Conservation (phyloP, 805 yeast genomes). For the Saturnispora dispora region DNA sequence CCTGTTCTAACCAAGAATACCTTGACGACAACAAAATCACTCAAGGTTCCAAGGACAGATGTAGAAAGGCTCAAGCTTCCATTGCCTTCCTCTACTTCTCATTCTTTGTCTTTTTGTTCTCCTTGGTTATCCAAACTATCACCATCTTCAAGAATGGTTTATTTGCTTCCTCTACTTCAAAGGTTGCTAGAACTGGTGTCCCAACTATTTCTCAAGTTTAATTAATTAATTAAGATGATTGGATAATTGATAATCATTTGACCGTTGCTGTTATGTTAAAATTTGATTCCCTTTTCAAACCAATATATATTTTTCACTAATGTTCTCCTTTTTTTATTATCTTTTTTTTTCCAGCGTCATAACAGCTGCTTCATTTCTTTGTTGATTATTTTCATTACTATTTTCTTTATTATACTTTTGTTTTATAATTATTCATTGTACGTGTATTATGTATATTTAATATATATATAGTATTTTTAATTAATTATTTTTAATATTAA, state of each 20-base stretch:
- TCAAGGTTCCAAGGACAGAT: constrained; percentile 74
- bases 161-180: constrained; percentile 43
- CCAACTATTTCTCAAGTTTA: constrained; percentile 88
- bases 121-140: constrained; percentile 41
- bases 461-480: not conserved
- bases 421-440: constrained; percentile 1
- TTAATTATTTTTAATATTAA: constrained; percentile 1
- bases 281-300: not conserved
- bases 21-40: constrained; percentile 55
- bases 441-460: constrained; percentile 1
- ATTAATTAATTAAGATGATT: constrained; percentile 12
- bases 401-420: not conserved
- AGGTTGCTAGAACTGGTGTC: constrained; percentile 68
- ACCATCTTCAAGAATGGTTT: constrained; percentile 50
- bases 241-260: not conserved
- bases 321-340: not conserved
- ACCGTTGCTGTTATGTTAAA: not conserved
- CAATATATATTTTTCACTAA: not conserved
- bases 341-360: not conserved
- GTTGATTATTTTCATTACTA: constrained; percentile 1
- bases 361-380: not conserved
- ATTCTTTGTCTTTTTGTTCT: constrained; percentile 62
- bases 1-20: constrained; percentile 66
- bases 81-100: constrained; percentile 80
- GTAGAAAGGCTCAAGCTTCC: constrained; percentile 90